Conservation (phyloP, 2,329 filamentous ascomycete species). For the Triangularia verruculosa region DNA sequence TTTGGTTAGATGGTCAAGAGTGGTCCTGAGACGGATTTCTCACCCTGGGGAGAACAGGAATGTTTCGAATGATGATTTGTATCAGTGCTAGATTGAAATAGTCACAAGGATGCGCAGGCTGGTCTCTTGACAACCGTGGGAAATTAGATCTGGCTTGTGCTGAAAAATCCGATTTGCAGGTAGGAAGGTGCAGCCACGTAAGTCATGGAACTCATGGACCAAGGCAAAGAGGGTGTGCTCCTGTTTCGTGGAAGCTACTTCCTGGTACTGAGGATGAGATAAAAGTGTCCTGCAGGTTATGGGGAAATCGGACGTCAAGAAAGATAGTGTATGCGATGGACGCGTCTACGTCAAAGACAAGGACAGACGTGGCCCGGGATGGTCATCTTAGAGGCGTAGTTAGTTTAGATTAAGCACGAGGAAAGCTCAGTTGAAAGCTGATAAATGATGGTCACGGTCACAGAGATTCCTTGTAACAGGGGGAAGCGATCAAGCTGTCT, state of each 20-base stretch:
- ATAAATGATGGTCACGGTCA: neutral
- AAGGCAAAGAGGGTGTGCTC: neutral
- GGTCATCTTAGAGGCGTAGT: too few species aligned
- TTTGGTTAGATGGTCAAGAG: neutral
- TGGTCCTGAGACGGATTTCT: neutral
- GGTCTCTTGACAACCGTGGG: neutral
- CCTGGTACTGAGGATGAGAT: neutral
- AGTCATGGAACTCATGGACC: neutral
- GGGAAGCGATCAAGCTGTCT: neutral
- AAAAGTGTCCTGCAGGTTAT: neutral
- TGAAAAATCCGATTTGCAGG: neutral
- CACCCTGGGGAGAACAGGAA: too few species aligned
- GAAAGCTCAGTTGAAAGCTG: neutral
- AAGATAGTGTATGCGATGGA: neutral
- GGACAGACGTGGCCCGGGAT: neutral
- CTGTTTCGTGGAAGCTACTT: neutral
- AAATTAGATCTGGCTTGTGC: neutral
- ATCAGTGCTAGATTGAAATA: too few species aligned
- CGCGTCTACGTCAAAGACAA: neutral
- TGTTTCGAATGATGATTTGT: too few species aligned
- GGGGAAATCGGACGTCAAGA: neutral
- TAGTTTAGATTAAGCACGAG: neutral
- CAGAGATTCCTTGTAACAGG: neutral
- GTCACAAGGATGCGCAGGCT: neutral
- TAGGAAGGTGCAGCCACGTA: neutral